phyloP scores from a whole-genome alignment of 192 early-diverging fungal species.

The Oehlia diaphana region DNA sequence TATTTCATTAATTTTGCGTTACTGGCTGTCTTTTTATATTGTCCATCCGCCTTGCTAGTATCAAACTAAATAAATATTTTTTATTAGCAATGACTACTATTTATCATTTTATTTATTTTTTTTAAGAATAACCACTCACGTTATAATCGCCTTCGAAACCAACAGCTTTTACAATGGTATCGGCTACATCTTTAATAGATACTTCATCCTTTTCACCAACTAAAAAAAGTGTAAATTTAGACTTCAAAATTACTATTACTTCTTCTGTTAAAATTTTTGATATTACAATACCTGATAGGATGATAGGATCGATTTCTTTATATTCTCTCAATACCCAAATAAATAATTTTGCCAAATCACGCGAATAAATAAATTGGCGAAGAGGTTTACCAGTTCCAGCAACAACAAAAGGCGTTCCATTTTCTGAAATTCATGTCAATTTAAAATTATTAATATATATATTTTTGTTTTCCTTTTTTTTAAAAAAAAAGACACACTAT shows the following conservation, averaged over 20 bases:
- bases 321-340: conserved; percentile 83
- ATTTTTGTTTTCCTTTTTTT: neutral
- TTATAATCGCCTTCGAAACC: conserved; percentile 63
- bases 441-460: neutral
- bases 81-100: neutral
- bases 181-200: conserved; percentile 75
- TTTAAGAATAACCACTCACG: conserved; percentile 28
- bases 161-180: conserved; percentile 70
- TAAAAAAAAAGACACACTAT: conserved; percentile 23
- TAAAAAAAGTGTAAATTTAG: conserved; percentile 29
- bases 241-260: neutral
- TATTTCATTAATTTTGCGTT: conserved; percentile 71
- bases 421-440: conserved; percentile 42
- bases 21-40: conserved; percentile 85
- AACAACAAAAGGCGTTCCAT: conserved; percentile 73
- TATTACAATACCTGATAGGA: conserved; percentile 66
- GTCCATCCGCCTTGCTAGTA: conserved; percentile 71
- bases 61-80: conserved; percentile 51
- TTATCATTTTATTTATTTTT: neutral
- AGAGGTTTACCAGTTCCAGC: conserved; percentile 74
- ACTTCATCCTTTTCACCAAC: conserved; percentile 78
- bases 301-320: conserved; percentile 75
- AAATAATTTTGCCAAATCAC: conserved; percentile 77
- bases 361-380: conserved; percentile 82
- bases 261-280: neutral